Conservation (phyloP, 768 basidiomycete species). For the Stropharia rugosoannulata region DNA sequence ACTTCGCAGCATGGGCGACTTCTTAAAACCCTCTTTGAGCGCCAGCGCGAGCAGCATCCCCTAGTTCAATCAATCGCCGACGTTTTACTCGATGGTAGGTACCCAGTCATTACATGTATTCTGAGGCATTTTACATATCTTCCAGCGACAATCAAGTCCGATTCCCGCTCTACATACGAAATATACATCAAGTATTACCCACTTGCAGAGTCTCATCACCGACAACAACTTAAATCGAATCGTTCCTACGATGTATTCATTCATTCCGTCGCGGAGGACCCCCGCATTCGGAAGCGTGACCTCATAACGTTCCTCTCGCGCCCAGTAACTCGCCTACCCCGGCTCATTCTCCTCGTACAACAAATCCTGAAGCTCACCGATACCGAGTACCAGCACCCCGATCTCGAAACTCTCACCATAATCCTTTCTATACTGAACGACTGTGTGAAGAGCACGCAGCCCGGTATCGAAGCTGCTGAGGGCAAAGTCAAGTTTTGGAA, state of each 20-base stretch:
- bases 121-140: neutral
- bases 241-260: conserved; percentile 66
- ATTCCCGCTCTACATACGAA: conserved; percentile 71
- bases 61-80: conserved; percentile 82
- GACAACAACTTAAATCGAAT: conserved; percentile 72
- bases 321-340: conserved; percentile 85
- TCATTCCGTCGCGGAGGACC: conserved; percentile 58
- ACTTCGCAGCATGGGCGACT: conserved; percentile 65
- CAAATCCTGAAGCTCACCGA: conserved; percentile 66
- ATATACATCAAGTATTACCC: conserved; percentile 88
- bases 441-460: conserved; percentile 82
- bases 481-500: conserved; percentile 87
- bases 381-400: conserved; percentile 69
- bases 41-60: conserved; percentile 85
- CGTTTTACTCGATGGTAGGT: conserved; percentile 76
- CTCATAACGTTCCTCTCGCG: conserved; percentile 81
- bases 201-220: conserved; percentile 78
- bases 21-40: conserved; percentile 68
- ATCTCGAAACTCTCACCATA: conserved; percentile 73
- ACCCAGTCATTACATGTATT: conserved; percentile 4
- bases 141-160: conserved; percentile 39
- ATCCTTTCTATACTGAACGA: conserved; percentile 66
- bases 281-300: conserved; percentile 72
- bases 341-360: conserved; percentile 73
- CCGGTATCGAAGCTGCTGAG: conserved; percentile 88